These are phyloP conservation scores for Coprinopsis strossmayeri DNA, from an alignment of 768 basidiomycete species.

Conservation along the genomic window DNA sequence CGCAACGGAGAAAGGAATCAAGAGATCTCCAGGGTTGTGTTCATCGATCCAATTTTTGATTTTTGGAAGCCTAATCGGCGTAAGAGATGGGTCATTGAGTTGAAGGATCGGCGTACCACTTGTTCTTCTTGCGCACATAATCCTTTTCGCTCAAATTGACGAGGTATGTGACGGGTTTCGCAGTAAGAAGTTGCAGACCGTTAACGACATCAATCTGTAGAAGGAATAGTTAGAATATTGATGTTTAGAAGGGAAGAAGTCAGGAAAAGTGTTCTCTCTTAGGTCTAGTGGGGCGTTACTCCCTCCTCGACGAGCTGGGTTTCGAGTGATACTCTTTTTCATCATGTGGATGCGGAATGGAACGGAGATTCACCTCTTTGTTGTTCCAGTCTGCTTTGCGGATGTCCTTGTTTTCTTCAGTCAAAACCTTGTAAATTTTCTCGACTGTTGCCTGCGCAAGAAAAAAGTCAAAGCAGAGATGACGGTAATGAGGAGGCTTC, in stretches of 20 bases:
- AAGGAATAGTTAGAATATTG: conserved; percentile 4
- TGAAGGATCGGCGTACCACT: conserved; percentile 85
- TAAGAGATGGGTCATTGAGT: no score
- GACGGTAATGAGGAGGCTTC: conserved; percentile 16
- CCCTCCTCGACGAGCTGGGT: conserved; percentile 96
- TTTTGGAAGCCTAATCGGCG: conserved; percentile 85
- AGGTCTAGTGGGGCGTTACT: conserved; percentile 78
- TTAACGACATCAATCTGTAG: conserved; percentile 86
- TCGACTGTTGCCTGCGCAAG: conserved; percentile 66
- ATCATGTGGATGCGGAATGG: conserved; percentile 25
- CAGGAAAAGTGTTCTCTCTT: conserved; percentile 49
- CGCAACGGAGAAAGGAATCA: conserved; percentile 96
- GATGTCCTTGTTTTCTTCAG: conserved; percentile 79
- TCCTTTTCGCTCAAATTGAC: conserved; percentile 96
- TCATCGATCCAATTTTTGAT: conserved; percentile 98
- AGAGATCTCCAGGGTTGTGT: conserved; percentile 90
- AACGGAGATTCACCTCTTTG: conserved; percentile 73
- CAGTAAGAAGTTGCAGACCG: conserved; percentile 82
- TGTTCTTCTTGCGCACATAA: conserved; percentile 97
- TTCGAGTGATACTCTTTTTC: conserved; percentile 53
- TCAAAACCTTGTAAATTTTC: conserved; percentile 75
- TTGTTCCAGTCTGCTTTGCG: conserved; percentile 92
- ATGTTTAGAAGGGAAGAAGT: conserved; percentile 1
- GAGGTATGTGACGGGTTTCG: conserved; percentile 96
- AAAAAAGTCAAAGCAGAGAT: neutral